Percentiles rank a stretch among this genome's conserved stretches.
phyloP scores from a whole-genome alignment of 306 rosid genomes.

The Sicyos baderoa region DNA sequence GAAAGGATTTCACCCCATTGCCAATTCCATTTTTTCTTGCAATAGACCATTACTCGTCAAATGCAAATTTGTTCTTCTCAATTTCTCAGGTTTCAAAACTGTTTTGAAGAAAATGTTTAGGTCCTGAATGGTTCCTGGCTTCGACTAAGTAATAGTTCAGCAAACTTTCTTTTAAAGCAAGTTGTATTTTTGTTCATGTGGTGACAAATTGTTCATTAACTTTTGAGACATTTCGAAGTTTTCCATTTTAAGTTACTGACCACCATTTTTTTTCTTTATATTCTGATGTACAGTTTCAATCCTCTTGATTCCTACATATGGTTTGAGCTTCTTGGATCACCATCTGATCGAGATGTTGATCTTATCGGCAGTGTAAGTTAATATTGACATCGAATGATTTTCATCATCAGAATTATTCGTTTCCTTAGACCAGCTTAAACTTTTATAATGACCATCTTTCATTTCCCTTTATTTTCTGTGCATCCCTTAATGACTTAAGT shows the following conservation, averaged over 20 bases:
- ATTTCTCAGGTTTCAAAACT: not conserved
- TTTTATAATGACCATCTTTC: not conserved
- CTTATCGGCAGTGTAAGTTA: slow-evolving; percentile 71
- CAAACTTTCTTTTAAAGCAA: slow-evolving; percentile 2
- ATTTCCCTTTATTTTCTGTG: not conserved
- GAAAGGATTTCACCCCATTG: not conserved
- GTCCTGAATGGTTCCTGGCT: not conserved
- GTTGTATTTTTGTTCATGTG: not conserved
- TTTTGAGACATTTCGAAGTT: not conserved
- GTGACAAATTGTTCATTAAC: not conserved
- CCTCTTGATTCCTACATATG: slow-evolving; percentile 78
- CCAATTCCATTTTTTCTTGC: slow-evolving; percentile 1
- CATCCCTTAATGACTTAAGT: not conserved
- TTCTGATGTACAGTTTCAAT: slow-evolving; percentile 61
- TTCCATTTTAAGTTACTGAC: not conserved
- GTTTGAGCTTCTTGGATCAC: slow-evolving; percentile 80
- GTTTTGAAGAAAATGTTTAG: not conserved
- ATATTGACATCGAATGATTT: slow-evolving; percentile 13
- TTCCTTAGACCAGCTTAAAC: not conserved
- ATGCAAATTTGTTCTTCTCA: not conserved
- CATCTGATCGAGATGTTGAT: slow-evolving; percentile 65
- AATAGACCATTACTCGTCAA: not conserved
- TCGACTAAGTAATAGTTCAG: not conserved
- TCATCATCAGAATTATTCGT: not conserved
- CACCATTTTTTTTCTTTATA: slow-evolving; percentile 11